Conservation (phyloP, 768 basidiomycete species). For the Suillus variegatus region DNA sequence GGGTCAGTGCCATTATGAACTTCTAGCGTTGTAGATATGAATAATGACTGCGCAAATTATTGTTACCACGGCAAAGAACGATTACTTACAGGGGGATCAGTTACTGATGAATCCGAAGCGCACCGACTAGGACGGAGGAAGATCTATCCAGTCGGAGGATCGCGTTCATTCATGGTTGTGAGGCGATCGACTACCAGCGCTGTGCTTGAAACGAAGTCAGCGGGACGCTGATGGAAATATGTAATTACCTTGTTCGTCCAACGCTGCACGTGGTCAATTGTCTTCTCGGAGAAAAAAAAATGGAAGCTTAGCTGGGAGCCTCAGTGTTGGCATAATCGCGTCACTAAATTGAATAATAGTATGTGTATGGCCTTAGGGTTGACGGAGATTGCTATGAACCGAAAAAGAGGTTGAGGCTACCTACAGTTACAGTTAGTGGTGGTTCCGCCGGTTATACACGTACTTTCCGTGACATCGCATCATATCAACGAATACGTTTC, state of each 20-base stretch:
- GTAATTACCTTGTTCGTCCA: slow-evolving; percentile 13
- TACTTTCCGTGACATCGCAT: not conserved
- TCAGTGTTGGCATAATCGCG: slow-evolving; percentile 6
- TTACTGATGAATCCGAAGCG: slow-evolving; percentile 10
- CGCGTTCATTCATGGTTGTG: slow-evolving; percentile 18
- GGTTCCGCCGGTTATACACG: not conserved
- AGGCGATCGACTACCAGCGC: slow-evolving; percentile 20
- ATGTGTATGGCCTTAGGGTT: slow-evolving; percentile 6
- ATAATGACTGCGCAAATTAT: slow-evolving; percentile 1
- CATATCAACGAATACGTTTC: not conserved
- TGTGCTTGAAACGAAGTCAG: slow-evolving; percentile 25
- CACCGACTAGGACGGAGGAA: slow-evolving; percentile 27
- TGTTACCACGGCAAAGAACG: slow-evolving; percentile 3
- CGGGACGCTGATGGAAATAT: slow-evolving; percentile 11
- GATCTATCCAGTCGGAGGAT: slow-evolving; percentile 18
- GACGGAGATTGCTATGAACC: slow-evolving; percentile 14
- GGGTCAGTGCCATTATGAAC: not conserved
- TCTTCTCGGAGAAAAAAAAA: slow-evolving; percentile 30
- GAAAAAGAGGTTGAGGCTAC: not conserved
- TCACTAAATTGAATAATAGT: slow-evolving; percentile 11
- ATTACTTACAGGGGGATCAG: slow-evolving; percentile 1
- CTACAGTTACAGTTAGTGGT: no score
- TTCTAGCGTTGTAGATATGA: not conserved
- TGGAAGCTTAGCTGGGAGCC: slow-evolving; percentile 21
- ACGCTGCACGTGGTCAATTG: slow-evolving; percentile 6